A percentile compares a stretch with the other conserved stretches of the same genome.
phyloP scores from a whole-genome alignment of 768 basidiomycete species.

The Daedaleopsis nitida region DNA sequence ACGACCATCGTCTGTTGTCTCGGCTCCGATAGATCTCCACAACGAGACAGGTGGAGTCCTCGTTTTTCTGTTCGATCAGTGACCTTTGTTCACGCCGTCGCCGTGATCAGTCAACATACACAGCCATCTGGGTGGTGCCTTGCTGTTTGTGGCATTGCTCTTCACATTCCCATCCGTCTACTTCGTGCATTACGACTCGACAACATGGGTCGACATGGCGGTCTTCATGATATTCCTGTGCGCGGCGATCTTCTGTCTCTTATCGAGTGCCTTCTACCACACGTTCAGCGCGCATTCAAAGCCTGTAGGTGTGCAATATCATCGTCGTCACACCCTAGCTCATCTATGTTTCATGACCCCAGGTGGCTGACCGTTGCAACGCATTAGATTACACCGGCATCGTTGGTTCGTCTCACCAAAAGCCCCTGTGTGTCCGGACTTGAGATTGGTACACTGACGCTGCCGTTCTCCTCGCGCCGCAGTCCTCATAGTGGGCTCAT shows the following conservation, averaged over 20 bases:
- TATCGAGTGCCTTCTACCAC: constrained; percentile 74
- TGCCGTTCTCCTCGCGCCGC: neutral
- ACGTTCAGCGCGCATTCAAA: constrained; percentile 72
- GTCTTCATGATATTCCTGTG: constrained; percentile 67
- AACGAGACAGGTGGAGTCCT: constrained; percentile 67
- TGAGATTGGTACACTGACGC: constrained; percentile 2
- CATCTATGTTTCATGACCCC: constrained; percentile 8
- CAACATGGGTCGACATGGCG: constrained; percentile 62
- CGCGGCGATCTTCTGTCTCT: constrained; percentile 74
- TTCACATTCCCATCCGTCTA: constrained; percentile 53
- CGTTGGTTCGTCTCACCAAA: constrained; percentile 43
- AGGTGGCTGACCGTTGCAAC: constrained; percentile 65
- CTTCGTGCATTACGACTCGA: constrained; percentile 50
- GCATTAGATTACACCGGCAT: constrained; percentile 83
- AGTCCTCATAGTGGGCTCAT: constrained; percentile 77
- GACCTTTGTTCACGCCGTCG: neutral
- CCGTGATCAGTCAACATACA: constrained; percentile 75
- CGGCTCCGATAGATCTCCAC: constrained; percentile 57
- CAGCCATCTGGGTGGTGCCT: constrained; percentile 72
- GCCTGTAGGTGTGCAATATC: constrained; percentile 44
- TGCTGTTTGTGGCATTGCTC: constrained; percentile 60
- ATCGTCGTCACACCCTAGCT: neutral
- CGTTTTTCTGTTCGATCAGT: neutral
- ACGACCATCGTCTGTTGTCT: neutral
- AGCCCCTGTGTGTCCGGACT: neutral